Evolutionary conservation across 768 basidiomycete genomes (phyloP), one percentile per base, ranked within the genome.

Genomic region (Psilocybe sp.): DNA sequence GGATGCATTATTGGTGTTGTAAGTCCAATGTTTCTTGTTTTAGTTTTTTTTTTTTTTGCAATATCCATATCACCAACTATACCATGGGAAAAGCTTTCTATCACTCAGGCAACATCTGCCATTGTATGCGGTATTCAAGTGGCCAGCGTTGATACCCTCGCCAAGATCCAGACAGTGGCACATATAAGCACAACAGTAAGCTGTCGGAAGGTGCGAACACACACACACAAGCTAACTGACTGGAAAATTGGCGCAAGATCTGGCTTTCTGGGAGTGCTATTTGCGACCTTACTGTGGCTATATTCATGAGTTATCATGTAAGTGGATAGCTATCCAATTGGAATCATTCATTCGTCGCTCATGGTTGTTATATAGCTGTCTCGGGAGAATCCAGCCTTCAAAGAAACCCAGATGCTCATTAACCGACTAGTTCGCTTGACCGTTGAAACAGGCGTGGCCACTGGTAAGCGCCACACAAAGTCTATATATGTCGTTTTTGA

Each of bases 391-490:
- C 53, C 51, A 15, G 45, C 41, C 8, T 60, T 57, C 36, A 53
- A 53, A 15, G 35, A 49, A 12, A 65, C 59, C 1, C 48, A 48
- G 4, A 41, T 46, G 4, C 43, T 59, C 16, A 50, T 66, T 2
- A 50, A 59, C 9, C 54, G 55, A 23, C 36, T 65, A 2, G 55
- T 68, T 13, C 59, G 64, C 31, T 56, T 66, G 16, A 64, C 60
- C 1, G 55, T 68, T 14, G 67, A 69, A 44, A 69, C 68, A 1
- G 67, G 67, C 1, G 52, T 51, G 3, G 38, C 62, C 14, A 67
- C 67, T 44, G 66, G 66, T 65, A 9, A 16, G n/a, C n/a, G n/a
- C n/a, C n/a, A n/a, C n/a, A n/a, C n/a, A n/a, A n/a, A n/a, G n/a
- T n/a, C n/a, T n/a, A n/a, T n/a, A n/a, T n/a, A n/a, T n/a, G n/a